phyloP scores from a whole-genome alignment of 2,329 filamentous ascomycete genomes.

The Coniochaeta prunicola region DNA sequence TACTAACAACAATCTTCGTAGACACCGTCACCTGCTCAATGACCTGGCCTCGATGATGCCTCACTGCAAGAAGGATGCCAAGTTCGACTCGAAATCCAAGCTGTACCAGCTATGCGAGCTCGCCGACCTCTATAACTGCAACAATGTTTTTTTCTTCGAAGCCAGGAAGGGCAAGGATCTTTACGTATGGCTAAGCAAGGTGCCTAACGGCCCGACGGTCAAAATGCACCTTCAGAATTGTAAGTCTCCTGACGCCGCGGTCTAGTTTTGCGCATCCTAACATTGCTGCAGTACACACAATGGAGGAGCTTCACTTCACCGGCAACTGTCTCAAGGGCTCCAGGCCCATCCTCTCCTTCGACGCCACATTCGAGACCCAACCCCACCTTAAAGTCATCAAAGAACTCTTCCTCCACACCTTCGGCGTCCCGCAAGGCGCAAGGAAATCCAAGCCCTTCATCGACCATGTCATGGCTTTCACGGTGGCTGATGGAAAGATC shows the following conservation, averaged over 20 bases:
- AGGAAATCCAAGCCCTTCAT: conserved; percentile 92
- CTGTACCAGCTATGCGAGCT: conserved; percentile 71
- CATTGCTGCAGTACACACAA: conserved; percentile 69
- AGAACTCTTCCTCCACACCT: conserved; percentile 82
- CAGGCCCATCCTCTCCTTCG: conserved; percentile 85
- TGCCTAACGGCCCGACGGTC: conserved; percentile 65
- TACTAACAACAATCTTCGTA: conserved; percentile 24
- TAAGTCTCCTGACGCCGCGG: conserved; percentile 26
- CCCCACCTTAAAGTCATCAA: conserved; percentile 79
- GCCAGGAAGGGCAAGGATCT: conserved; percentile 90
- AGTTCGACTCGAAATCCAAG: conserved; percentile 94
- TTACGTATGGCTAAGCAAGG: conserved; percentile 88
- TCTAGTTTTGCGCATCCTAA: background rate
- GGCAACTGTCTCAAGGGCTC: conserved; percentile 96
- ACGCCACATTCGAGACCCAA: conserved; percentile 73
- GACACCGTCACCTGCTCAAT: conserved; percentile 87
- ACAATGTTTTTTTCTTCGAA: conserved; percentile 90
- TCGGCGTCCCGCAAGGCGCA: conserved; percentile 84
- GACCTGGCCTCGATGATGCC: conserved; percentile 85
- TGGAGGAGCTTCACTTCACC: conserved; percentile 94
- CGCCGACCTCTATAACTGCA: conserved; percentile 74
- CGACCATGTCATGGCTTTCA: conserved; percentile 92
- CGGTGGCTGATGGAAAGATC: conserved; percentile 84
- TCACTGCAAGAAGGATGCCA: conserved; percentile 88
- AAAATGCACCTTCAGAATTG: conserved; percentile 69